Evolutionary conservation across 73 alveolate genomes (phyloP), one percentile per base, ranked within the genome.

Genomic region (Effrenium voratum): DNA sequence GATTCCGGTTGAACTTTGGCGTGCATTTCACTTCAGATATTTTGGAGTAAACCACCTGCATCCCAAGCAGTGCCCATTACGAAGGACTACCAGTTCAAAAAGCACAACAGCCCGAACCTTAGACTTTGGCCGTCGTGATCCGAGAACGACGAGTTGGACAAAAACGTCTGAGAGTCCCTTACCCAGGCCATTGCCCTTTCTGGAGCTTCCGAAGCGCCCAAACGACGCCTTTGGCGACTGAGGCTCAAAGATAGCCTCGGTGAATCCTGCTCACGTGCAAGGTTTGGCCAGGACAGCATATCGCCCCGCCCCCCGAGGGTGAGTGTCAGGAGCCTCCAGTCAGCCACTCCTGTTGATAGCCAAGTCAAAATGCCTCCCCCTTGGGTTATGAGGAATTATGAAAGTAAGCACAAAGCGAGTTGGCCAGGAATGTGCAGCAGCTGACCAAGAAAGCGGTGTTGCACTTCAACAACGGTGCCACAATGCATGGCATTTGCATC

Each of bases 391-490:
- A n/a, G n/a, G n/a, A n/a, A n/a, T n/a, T n/a, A n/a, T n/a, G n/a
- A n/a, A n/a, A n/a, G n/a, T n/a, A n/a, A n/a, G n/a, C n/a, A n/a
- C n/a, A n/a, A n/a, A n/a, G n/a, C n/a, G n/a, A 19, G 36, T 26
- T 28, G 22, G 0, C 12, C 57, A 49, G 97, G 97, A 90, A 90
- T 12, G 55, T 90, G 52, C 97, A 90, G 57, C 97, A 90, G 97
- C 97, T 90, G 45, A 66, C 97, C 44, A 90, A 90, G 76, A 90
- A 90, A 30, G 97, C 97, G 2, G 97, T 90, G 50, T 34, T 90
- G 59, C 97, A 90, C 97, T 90, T 90, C 76, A 90, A 90, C 97
- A 90, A 90, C 26, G 97, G 97, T 26, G 34, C 49, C 73, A 15
- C 22, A 63, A 63, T 16, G 8, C 77, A 5, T 24, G n/a, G 40